Evolutionary conservation across 2,329 filamentous ascomycete genomes (phyloP).

Genomic region (Talaromyces sp.): DNA sequence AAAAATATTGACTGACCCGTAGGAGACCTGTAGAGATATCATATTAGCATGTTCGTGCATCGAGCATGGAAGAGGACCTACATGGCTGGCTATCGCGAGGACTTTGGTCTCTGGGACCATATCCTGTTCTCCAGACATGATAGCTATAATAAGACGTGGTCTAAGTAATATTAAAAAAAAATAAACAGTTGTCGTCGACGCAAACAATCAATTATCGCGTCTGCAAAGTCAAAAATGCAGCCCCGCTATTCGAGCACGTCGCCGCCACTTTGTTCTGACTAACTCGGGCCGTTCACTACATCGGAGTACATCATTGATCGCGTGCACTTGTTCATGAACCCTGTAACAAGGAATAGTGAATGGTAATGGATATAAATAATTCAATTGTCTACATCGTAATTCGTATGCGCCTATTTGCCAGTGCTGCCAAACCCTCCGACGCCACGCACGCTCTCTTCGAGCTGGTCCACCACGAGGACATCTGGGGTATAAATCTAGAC

Average conservation of each 20-base stretch:
- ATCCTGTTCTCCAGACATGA: constrained; percentile 8
- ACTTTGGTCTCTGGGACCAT: constrained; percentile 62
- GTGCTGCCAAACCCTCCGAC: constrained; percentile 91
- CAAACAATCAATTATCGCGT: neutral
- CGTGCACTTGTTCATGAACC: too few relatives aligned
- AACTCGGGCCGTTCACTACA: neutral
- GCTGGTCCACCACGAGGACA: constrained; percentile 78
- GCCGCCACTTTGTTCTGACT: neutral
- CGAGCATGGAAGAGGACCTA: constrained; percentile 47
- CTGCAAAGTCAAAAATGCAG: neutral
- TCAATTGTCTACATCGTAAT: neutral
- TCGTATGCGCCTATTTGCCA: constrained; percentile 41
- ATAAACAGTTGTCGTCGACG: neutral
- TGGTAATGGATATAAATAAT: neutral
- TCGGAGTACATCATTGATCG: too few relatives aligned
- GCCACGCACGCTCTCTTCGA: constrained; percentile 86
- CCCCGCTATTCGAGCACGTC: neutral
- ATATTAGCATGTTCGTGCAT: constrained; percentile 11
- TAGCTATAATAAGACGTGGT: neutral
- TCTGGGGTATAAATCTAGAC: constrained; percentile 80
- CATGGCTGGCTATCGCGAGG: constrained; percentile 90
- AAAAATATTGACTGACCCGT: constrained; percentile 4
- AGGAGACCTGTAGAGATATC: constrained; percentile 11
- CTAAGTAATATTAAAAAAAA: neutral
- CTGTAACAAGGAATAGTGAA: neutral